Conservation (phyloP, 495 filamentous ascomycete species). For the Aspergillus egyptiacus region DNA sequence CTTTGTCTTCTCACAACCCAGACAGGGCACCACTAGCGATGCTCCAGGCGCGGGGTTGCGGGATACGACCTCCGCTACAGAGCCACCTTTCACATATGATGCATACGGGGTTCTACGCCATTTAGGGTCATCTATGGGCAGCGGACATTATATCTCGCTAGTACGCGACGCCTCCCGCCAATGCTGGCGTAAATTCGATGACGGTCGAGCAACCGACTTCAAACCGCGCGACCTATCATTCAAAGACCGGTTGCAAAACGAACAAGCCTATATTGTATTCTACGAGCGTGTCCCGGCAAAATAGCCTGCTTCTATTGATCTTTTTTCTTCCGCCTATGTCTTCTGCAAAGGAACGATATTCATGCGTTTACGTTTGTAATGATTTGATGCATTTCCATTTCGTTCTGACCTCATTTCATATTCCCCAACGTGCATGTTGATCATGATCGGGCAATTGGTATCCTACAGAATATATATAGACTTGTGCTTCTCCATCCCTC, state of each 20-base stretch:
- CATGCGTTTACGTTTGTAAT: conserved; percentile 6
- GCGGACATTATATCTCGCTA: conserved; percentile 65
- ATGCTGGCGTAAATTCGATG: conserved; percentile 63
- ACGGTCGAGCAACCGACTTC: conserved; percentile 54
- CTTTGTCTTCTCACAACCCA: conserved; percentile 44
- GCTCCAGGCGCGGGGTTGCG: conserved; percentile 14
- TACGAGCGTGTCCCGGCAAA: conserved; percentile 52
- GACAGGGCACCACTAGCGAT: conserved; percentile 26
- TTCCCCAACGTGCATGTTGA: conserved; percentile 11
- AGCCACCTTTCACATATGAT: conserved; percentile 62
- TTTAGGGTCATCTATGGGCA: conserved; percentile 54
- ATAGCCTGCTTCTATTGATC: conserved; percentile 15
- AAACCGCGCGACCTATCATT: conserved; percentile 45
- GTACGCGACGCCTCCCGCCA: conserved; percentile 55
- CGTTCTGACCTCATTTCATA: background rate
- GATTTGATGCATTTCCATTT: background rate
- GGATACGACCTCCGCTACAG: conserved; percentile 44
- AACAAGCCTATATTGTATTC: conserved; percentile 65
- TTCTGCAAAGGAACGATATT: background rate
- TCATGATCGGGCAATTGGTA: conserved; percentile 8
- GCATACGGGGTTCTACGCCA: conserved; percentile 68
- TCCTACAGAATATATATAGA: conserved; percentile 2
- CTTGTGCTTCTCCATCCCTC: background rate
- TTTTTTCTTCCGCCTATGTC: background rate
- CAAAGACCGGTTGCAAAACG: conserved; percentile 50